Evolutionary conservation across 140 eudicot genomes (phyloP).

Genomic region (Cichorium intybus): DNA sequence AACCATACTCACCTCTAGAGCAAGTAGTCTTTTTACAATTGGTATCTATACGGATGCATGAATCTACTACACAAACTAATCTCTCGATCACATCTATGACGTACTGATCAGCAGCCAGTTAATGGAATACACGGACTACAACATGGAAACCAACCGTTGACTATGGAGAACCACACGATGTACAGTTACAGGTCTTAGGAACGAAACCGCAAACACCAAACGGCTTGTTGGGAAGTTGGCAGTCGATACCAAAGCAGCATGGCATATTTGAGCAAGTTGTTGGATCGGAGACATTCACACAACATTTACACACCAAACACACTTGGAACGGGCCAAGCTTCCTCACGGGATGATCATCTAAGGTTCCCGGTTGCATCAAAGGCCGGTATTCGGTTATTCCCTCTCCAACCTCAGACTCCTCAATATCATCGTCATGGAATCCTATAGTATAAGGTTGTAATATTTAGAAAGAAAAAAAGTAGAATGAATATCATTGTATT

Average conservation of each 20-base stretch:
- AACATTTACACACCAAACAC: slow-evolving; percentile 24
- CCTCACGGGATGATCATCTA: not conserved
- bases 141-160: not conserved
- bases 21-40: not conserved
- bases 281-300: not conserved
- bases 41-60: not conserved
- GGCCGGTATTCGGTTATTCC: not conserved
- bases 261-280: slow-evolving; percentile 21
- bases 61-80: not conserved
- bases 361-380: not conserved
- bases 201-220: slow-evolving; percentile 27
- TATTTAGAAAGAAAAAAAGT: not conserved
- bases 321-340: slow-evolving; percentile 16
- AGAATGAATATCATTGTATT: too few relatives aligned
- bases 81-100: not conserved
- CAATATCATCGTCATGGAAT: not conserved
- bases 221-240: slow-evolving; percentile 31
- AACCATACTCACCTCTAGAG: not conserved
- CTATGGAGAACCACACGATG: slow-evolving; percentile 9
- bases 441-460: not conserved
- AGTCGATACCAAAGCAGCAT: slow-evolving; percentile 28
- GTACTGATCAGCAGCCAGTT: not conserved
- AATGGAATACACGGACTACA: not conserved
- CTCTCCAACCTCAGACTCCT: not conserved
- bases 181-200: slow-evolving; percentile 23